Evolutionary conservation across 345 rosid species (phyloP).

Genomic region (Cardiospermum halicacabum): DNA sequence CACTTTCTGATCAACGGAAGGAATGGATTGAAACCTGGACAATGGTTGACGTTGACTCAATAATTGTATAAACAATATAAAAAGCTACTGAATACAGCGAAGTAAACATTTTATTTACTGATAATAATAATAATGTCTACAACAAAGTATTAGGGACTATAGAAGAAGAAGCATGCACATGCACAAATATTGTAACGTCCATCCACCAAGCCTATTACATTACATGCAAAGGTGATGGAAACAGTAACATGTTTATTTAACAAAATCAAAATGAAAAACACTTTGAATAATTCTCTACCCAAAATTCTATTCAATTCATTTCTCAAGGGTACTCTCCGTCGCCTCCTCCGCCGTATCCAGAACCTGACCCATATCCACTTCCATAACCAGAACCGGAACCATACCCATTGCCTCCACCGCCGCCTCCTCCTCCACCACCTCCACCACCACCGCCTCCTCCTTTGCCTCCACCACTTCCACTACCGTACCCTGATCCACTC

Average conservation of each 20-base stretch:
- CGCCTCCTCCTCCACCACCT: constrained; percentile 22
- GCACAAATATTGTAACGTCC: constrained; percentile 2
- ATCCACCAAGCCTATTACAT: neutral
- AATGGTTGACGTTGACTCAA: neutral
- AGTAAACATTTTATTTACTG: neutral
- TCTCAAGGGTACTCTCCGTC: constrained; percentile 24
- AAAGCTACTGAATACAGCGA: no score
- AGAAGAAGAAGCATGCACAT: no score
- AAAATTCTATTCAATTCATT: neutral
- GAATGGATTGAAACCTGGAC: neutral
- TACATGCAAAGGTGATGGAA: neutral
- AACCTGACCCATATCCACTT: constrained; percentile 21
- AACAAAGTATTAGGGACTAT: neutral
- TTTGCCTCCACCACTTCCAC: constrained; percentile 24
- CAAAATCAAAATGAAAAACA: neutral
- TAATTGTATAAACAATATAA: neutral
- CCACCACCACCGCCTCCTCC: constrained; percentile 21
- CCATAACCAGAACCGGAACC: constrained; percentile 29
- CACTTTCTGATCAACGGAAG: neutral
- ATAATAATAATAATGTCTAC: neutral
- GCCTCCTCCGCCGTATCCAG: constrained; percentile 25
- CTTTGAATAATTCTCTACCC: neutral
- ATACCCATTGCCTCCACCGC: constrained; percentile 30
- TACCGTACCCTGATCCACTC: constrained; percentile 24
- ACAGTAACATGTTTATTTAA: constrained; percentile 23